Evolutionary conservation across 2,329 filamentous ascomycete species (phyloP).

Genomic region (Pseudopyricularia cyperi): DNA sequence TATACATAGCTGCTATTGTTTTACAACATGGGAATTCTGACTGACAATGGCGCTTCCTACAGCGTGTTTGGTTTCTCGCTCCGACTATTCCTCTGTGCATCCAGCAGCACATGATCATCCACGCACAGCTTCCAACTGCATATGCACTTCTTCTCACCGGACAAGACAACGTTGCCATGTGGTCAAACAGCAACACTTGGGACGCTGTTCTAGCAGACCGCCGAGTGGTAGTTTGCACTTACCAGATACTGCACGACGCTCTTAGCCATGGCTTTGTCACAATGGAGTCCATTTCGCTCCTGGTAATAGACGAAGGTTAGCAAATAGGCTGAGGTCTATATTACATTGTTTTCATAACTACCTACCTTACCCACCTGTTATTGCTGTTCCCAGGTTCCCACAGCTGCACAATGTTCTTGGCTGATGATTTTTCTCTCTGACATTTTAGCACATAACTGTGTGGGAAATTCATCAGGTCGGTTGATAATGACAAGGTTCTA

Average conservation of each 20-base stretch:
- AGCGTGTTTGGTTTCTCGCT: conserved; percentile 62
- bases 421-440: neutral
- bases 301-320: conserved; percentile 75
- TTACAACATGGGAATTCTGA: conserved; percentile 6
- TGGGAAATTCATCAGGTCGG: conserved; percentile 47
- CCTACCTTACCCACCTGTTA: neutral
- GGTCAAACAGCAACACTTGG: conserved; percentile 50
- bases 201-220: conserved; percentile 49
- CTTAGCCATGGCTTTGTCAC: conserved; percentile 61
- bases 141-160: conserved; percentile 53
- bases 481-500: conserved; percentile 66
- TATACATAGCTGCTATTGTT: conserved; percentile 18
- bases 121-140: conserved; percentile 43
- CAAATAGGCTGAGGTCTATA: neutral
- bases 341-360: neutral
- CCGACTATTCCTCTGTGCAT: conserved; percentile 54
- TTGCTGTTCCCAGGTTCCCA: too few relatives aligned
- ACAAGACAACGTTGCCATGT: conserved; percentile 56
- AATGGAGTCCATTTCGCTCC: conserved; percentile 48
- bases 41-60: neutral
- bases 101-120: conserved; percentile 52
- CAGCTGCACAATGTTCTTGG: neutral
- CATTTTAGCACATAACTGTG: conserved; percentile 58
- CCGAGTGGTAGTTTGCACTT: conserved; percentile 65
- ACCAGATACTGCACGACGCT: conserved; percentile 62